Conservation (phyloP, 2,329 filamentous ascomycete genomes). For the Fusarium armeniacum region DNA sequence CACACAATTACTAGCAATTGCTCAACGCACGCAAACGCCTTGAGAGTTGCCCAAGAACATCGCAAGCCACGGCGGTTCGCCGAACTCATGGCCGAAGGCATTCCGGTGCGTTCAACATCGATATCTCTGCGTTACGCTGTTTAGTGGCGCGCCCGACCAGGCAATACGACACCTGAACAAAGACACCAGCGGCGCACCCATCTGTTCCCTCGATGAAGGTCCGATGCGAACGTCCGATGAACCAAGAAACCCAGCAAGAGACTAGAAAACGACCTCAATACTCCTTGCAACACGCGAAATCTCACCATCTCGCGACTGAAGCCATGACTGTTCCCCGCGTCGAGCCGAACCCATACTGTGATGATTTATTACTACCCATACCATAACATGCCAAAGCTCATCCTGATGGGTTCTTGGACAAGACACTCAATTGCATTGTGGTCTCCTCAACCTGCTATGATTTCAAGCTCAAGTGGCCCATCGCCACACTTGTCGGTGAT, state of each 20-base stretch:
- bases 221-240: not conserved
- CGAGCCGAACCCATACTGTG: not conserved
- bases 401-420: not conserved
- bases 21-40: not conserved
- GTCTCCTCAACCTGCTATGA: not conserved
- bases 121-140: rapidly evolving
- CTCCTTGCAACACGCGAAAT: not conserved
- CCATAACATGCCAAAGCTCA: not conserved
- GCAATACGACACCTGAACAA: not conserved
- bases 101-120: too few species aligned
- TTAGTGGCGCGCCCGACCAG: not conserved
- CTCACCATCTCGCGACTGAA: not conserved
- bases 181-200: not conserved
- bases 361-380: not conserved
- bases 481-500: not conserved
- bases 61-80: rapidly evolving
- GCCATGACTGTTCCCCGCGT: not conserved
- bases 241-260: not conserved
- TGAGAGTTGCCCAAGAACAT: too few species aligned
- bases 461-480: not conserved
- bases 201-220: not conserved
- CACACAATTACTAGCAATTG: not conserved
- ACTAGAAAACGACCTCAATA: not conserved
- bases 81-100: too few species aligned
- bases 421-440: not conserved